Conservation (phyloP, 345 rosid species). For the Citrus cavaleriei region DNA sequence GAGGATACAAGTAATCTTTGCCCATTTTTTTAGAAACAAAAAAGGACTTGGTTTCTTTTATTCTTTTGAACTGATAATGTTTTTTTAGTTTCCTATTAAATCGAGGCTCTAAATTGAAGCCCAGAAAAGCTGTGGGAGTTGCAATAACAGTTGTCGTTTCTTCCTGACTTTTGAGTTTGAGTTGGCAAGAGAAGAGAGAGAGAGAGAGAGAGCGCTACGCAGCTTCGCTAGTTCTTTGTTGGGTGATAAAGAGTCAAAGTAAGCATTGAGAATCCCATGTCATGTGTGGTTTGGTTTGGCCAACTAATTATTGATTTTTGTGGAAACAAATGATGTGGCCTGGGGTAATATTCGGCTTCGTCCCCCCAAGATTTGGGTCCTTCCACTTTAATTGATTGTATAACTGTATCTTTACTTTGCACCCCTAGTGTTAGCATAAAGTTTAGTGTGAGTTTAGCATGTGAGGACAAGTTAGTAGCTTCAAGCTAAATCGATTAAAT, state of each 20-base stretch:
- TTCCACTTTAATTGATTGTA: too few relatives aligned
- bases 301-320: conserved; percentile 15
- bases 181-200: not conserved
- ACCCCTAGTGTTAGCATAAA: too few relatives aligned
- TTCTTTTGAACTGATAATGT: not conserved
- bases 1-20: conserved; percentile 22
- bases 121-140: not conserved
- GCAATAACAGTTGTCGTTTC: not conserved
- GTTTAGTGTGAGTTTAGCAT: too few relatives aligned
- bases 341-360: too few relatives aligned
- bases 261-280: not conserved
- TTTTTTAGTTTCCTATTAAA: not conserved
- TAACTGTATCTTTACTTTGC: too few relatives aligned
- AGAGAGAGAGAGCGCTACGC: not conserved
- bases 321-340: not conserved
- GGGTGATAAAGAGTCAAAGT: not conserved
- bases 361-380: too few relatives aligned
- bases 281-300: conserved; percentile 4
- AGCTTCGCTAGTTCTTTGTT: not conserved
- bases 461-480: too few relatives aligned
- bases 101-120: not conserved
- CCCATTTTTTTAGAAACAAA: conserved; percentile 29
- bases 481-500: too few relatives aligned
- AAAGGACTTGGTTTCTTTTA: not conserved
- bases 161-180: not conserved